A percentile compares a stretch with the other conserved stretches of the same genome.
phyloP scores from a whole-genome alignment of 148 eudicot species.

The Vaccinium corymbosum region DNA sequence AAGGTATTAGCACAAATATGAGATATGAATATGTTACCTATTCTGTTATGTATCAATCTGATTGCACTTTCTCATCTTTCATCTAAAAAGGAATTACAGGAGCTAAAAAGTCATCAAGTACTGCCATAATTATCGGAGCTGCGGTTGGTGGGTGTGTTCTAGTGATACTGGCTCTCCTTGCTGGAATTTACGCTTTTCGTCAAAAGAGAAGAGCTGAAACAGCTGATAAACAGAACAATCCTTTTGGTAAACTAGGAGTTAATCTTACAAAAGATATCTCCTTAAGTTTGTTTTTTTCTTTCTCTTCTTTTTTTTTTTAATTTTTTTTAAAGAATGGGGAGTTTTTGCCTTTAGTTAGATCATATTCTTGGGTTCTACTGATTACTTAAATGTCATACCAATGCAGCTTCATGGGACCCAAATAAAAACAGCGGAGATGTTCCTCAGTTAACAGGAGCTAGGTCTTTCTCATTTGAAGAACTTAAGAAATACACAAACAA shows the following conservation, averaged over 20 bases:
- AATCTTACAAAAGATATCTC: background rate
- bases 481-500: conserved; percentile 59
- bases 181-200: conserved; percentile 52
- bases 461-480: conserved; percentile 69
- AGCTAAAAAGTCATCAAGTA: conserved; percentile 29
- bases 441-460: conserved; percentile 77
- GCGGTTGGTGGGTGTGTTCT: conserved; percentile 43
- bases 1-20: conserved; percentile 29
- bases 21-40: background rate
- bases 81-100: conserved; percentile 17
- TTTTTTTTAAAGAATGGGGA: background rate
- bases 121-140: conserved; percentile 43
- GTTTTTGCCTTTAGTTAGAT: background rate
- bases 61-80: conserved; percentile 5
- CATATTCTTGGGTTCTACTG: background rate
- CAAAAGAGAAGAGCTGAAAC: conserved; percentile 57
- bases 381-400: background rate
- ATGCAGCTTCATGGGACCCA: conserved; percentile 70
- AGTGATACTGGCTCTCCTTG: conserved; percentile 38
- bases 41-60: background rate
- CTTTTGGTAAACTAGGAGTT: conserved; percentile 47
- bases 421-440: conserved; percentile 47
- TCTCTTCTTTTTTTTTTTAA: background rate
- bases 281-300: too few species aligned
- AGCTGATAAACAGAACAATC: conserved; percentile 47